Evolutionary conservation across 371 early-diverging fungal genomes (phyloP), one percentile per base, ranked within the genome.

Genomic region (Saksenaea vasiformis): DNA sequence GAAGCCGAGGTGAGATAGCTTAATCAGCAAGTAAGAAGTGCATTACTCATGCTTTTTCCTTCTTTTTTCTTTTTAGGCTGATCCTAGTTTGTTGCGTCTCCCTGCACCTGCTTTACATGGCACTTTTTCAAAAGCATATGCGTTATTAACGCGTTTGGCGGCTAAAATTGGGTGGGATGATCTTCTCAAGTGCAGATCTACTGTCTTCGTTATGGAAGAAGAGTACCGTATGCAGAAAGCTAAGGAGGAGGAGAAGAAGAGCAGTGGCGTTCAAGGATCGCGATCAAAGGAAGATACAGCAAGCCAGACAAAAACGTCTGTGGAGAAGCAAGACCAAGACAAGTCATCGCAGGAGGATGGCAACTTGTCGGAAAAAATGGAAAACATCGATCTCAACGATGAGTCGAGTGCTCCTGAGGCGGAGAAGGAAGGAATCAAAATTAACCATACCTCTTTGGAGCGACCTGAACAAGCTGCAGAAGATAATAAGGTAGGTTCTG

Each of bases 121-220:
- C 51, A 96, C 98, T 5, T 96, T 97, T 73, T 78, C 89, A 22
- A 85, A 85, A 43, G 98, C 97, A 0, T 98, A 98, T 71, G 69
- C 79, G 31, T 77, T 95, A 17, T 77, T 98, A 64, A 90, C 95
- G 11, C 74, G 77, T 26, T 81, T 98, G 22, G 93, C 90, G 15
- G 80, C 86, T 43, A 86, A 88, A 36, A 88, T 93, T 61, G 98
- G 98, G 11, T 98, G 98, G 98, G 97, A 98, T 64, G 95, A 96
- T 66, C 78, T 98, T 44, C 81, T 98, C 51, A 82, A 84, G 60
- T 90, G 87, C 58, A 84, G 98, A 41, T 93, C 95, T 13, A 69
- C 80, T 47, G 95, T 92, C 14, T 98, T 98, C 79, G 97, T 98
- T 9, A 98, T 98, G 98, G 98, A 98, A 62, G 98, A 97, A 64